A percentile compares a stretch with the other conserved stretches of the same genome.
Evolutionary conservation across 176 grass and related monocot species (phyloP).

Genomic region (Zizania latifolia): DNA sequence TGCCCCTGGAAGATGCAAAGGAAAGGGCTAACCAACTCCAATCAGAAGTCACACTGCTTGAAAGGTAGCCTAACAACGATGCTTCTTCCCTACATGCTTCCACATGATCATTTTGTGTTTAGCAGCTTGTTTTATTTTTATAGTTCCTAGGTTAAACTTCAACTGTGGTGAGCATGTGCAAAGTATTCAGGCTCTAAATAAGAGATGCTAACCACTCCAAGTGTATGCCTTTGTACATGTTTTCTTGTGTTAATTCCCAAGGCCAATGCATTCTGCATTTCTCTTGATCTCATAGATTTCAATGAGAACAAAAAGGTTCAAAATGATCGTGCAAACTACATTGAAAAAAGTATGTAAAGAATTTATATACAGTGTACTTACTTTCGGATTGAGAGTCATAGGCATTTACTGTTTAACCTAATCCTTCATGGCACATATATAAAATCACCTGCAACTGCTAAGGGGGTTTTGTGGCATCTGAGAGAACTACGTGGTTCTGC

Average conservation of each 20-base stretch:
- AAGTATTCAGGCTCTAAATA: neutral
- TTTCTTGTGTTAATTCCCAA: neutral
- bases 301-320: neutral
- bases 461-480: neutral
- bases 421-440: neutral
- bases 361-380: neutral
- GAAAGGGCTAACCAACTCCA: conserved; percentile 76
- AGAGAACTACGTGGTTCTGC: neutral
- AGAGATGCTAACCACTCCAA: neutral
- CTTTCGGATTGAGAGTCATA: neutral
- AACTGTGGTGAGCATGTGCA: neutral
- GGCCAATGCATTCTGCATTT: neutral
- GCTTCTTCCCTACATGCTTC: neutral
- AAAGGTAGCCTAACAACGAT: conserved; percentile 43
- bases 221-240: neutral
- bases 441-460: neutral
- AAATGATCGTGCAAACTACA: neutral
- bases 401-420: neutral
- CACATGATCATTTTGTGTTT: neutral
- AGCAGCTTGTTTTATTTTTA: neutral
- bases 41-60: conserved; percentile 68
- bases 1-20: conserved; percentile 71
- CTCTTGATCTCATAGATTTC: neutral
- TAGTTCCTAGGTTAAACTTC: neutral
- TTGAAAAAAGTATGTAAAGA: neutral